These are phyloP conservation scores for Cytospora piceae DNA, from an alignment of 2,329 filamentous ascomycete species.

Conservation along the genomic window DNA sequence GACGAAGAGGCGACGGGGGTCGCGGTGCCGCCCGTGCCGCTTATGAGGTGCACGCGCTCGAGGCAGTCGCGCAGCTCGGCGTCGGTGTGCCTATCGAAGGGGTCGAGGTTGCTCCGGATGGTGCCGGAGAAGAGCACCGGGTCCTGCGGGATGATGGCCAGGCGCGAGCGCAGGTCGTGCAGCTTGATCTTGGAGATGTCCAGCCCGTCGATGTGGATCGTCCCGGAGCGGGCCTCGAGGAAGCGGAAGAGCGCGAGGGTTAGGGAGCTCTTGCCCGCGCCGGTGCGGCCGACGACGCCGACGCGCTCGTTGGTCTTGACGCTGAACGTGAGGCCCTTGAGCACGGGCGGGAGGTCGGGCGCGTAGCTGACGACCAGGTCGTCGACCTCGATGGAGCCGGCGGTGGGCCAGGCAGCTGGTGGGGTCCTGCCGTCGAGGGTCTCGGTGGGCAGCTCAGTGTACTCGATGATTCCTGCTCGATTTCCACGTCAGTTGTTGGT, in stretches of 20 bases:
- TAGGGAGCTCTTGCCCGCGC: slow-evolving; percentile 76
- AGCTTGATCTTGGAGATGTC: slow-evolving; percentile 75
- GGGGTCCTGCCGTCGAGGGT: slow-evolving; percentile 62
- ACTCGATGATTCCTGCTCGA: slow-evolving; percentile 63
- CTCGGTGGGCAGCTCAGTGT: slow-evolving; percentile 70
- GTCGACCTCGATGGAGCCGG: slow-evolving; percentile 73
- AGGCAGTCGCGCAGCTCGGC: slow-evolving; percentile 71
- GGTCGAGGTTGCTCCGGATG: slow-evolving; percentile 75
- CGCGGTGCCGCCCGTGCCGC: slow-evolving; percentile 42
- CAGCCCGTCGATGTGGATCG: slow-evolving; percentile 71
- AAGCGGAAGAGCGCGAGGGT: slow-evolving; percentile 80
- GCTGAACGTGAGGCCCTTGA: slow-evolving; percentile 70
- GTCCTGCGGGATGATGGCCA: slow-evolving; percentile 81
- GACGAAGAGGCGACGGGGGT: slow-evolving; percentile 47
- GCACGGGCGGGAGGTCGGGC: slow-evolving; percentile 68
- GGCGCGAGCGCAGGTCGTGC: slow-evolving; percentile 69
- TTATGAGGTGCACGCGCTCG: slow-evolving; percentile 67
- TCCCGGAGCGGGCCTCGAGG: slow-evolving; percentile 68
- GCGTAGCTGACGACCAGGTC: slow-evolving; percentile 75
- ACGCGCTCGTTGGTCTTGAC: slow-evolving; percentile 70
- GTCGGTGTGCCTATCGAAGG: slow-evolving; percentile 72
- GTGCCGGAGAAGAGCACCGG: slow-evolving; percentile 83
- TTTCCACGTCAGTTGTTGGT: not conserved
- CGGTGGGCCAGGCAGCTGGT: slow-evolving; percentile 74
- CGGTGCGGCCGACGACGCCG: slow-evolving; percentile 78